Base-by-base conservation (phyloP, 2,329 filamentous ascomycete genomes). In the Paraphoma sp. region DNA sequence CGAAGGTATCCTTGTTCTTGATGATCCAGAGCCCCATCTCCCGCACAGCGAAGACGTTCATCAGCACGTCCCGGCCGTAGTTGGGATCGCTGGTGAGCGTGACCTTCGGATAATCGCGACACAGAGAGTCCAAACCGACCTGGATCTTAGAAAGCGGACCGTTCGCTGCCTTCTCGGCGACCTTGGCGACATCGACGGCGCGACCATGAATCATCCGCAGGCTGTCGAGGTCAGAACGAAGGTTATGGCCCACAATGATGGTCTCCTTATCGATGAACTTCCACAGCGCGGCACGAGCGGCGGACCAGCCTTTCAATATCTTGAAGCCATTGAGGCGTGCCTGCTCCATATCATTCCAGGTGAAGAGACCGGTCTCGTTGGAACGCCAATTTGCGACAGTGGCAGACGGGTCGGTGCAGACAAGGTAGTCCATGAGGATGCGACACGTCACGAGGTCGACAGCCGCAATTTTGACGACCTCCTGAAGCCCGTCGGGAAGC, bases 41-140 rank as follows among this genome's bases (percentile, higher is more conserved):
- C 7, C 83, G 76, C 0, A 79, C 74, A 0, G 83, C 82, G 33
- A 82, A 75, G 0, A 82, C 79, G 69, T 84, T 81, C 62, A 84
- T 81, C 5, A 85, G 60, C 45, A 78, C 78, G 65, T 82, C 78
- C 48, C 84, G 83, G 1, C 82, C 80, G 1, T 62, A 64, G 4
- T 44, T 38, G 1, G 59, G 50, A 53, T 71, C 59, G 2, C 42
- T 57, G 18, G 52, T 54, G 17, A 74, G 54, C 1, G 38, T 29
- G 3, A 62, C 45, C 2, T 45, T 45, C 1, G 59, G 50, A 18
- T 68, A 64, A 12, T 69, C 60, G 8, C 68, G 65, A 42, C 60
- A 68, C 49, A 74, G 53, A 41, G 64, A 71, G 12, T 75, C 70
- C 6, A 76, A 56, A n/a, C 64, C 64, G 14, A 75, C 48, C 49